These are phyloP conservation scores for Phaeosphaeria sp. DNA, from an alignment of 2,329 filamentous ascomycete genomes.

Conservation along the genomic window DNA sequence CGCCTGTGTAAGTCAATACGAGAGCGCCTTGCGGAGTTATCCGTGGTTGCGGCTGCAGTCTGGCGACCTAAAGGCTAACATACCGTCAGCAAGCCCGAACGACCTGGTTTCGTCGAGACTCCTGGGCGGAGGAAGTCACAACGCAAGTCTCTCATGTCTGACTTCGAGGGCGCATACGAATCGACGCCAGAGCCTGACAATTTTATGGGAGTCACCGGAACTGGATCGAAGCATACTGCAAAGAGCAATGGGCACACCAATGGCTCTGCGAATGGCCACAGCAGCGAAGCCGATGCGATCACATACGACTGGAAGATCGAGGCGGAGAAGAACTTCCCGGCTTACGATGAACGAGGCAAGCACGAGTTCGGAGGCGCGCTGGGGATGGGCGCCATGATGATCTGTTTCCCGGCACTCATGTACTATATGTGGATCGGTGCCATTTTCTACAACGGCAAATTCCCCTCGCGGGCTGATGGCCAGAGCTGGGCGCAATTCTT, in stretches of 20 bases:
- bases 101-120: slow-evolving; percentile 58
- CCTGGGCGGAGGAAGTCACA: slow-evolving; percentile 53
- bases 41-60: neutral
- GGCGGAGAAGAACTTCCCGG: slow-evolving; percentile 44
- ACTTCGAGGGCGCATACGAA: slow-evolving; percentile 32
- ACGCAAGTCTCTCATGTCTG: slow-evolving; percentile 48
- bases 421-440: slow-evolving; percentile 99
- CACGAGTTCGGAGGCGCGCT: slow-evolving; percentile 86
- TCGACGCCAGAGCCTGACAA: slow-evolving; percentile 46
- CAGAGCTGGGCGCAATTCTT: slow-evolving; percentile 76
- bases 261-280: slow-evolving; percentile 31
- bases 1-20: slow-evolving; percentile 50
- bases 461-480: slow-evolving; percentile 71
- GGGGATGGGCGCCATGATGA: slow-evolving; percentile 86
- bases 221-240: slow-evolving; percentile 9
- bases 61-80: slow-evolving; percentile 23
- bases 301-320: slow-evolving; percentile 29
- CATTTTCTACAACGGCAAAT: slow-evolving; percentile 85
- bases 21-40: neutral
- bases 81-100: slow-evolving; percentile 46
- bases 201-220: slow-evolving; percentile 13
- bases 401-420: slow-evolving; percentile 92
- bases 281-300: slow-evolving; percentile 18
- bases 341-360: slow-evolving; percentile 56
- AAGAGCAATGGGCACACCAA: slow-evolving; percentile 35